Percentiles rank a stretch among this genome's conserved stretches.
These are phyloP conservation scores for Endocarpon pusillum DNA, from an alignment of 495 filamentous ascomycete species.

Conservation along the genomic window DNA sequence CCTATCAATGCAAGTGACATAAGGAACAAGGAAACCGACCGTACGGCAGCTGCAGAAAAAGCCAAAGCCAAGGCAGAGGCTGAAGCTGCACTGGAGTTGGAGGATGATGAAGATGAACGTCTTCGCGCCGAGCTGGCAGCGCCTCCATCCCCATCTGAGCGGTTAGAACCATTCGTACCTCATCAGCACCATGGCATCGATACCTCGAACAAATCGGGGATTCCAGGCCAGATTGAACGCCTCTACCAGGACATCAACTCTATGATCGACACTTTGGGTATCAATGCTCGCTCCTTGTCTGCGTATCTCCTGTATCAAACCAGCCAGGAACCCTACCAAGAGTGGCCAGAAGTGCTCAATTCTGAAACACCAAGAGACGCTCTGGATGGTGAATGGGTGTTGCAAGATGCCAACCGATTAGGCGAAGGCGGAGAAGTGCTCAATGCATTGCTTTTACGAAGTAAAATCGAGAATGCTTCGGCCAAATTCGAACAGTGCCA, in stretches of 20 bases:
- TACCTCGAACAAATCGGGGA: constrained; percentile 37
- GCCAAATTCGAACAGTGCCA: constrained; percentile 43
- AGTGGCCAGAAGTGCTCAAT: constrained; percentile 45
- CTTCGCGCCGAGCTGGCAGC: constrained; percentile 39
- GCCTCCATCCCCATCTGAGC: constrained; percentile 32
- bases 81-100: constrained; percentile 28
- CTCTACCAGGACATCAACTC: constrained; percentile 87
- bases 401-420: constrained; percentile 54
- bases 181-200: constrained; percentile 49
- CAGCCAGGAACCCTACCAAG: constrained; percentile 26
- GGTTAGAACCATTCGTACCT: constrained; percentile 45
- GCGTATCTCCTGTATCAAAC: constrained; percentile 45
- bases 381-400: constrained; percentile 41
- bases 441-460: constrained; percentile 38
- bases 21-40: too few species aligned
- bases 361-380: constrained; percentile 16
- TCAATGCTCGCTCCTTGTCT: constrained; percentile 63
- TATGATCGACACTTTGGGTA: constrained; percentile 83
- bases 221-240: constrained; percentile 65
- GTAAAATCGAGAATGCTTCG: constrained; percentile 44
- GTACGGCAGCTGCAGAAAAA: too few species aligned
- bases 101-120: constrained; percentile 46
- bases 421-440: constrained; percentile 38
- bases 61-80: constrained; percentile 24
- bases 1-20: too few species aligned